Evolutionary conservation across 257 asterid species (phyloP).

Genomic region (Solanum sejunctum): DNA sequence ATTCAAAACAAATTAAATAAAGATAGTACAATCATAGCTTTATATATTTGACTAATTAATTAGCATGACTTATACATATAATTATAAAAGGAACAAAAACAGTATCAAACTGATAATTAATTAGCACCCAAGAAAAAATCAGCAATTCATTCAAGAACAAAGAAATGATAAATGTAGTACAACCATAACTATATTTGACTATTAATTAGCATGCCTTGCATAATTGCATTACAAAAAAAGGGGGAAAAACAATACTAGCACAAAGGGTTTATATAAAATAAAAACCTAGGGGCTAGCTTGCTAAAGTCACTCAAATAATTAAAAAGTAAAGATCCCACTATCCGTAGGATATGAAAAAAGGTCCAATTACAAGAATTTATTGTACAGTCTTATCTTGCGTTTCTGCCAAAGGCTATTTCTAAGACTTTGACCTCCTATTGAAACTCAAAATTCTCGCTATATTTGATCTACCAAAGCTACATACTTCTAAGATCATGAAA

Average conservation of each 20-base stretch:
- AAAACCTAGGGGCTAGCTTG: not conserved
- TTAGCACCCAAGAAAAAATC: not conserved
- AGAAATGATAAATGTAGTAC: not conserved
- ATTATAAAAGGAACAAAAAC: not conserved
- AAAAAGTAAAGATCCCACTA: not conserved
- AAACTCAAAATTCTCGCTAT: not conserved
- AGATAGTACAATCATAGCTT: not conserved
- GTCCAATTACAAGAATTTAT: no score
- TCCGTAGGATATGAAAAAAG: accelerated
- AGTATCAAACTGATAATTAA: not conserved
- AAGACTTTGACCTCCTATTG: not conserved
- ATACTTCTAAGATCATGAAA: not conserved
- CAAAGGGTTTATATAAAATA: not conserved
- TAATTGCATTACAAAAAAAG: not conserved
- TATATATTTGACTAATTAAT: not conserved
- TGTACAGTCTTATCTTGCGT: no score
- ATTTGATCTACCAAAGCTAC: not conserved
- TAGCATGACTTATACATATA: not conserved
- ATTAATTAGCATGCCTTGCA: not conserved
- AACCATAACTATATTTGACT: not conserved
- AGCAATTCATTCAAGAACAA: not conserved
- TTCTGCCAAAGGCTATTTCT: no score
- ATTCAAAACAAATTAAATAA: not conserved
- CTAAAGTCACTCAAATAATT: not conserved
- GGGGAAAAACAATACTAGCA: not conserved